Base-by-base conservation (phyloP, 2,329 filamentous ascomycete species). In the Calonectria hawksworthii region DNA sequence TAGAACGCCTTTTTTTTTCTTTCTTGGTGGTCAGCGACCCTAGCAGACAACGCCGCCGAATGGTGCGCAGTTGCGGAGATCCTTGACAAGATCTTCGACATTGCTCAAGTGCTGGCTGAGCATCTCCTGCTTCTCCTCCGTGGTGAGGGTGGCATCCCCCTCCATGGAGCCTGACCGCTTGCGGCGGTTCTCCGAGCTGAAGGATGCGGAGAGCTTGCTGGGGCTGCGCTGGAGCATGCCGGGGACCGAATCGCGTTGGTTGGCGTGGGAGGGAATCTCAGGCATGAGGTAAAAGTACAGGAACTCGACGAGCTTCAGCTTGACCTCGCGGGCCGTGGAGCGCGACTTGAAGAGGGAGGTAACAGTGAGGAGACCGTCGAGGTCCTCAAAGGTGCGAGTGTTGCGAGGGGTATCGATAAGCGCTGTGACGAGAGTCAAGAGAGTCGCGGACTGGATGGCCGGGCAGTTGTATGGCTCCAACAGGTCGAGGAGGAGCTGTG, bases 211-310 rank as follows among this genome's bases (percentile, higher is more conserved):
- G 18, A 94, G 86, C 85, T 94, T 95, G 84, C 91, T 94, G 1
- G 93, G 92, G 82, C 92, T 94, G 75, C 92, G 90, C 84, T 93
- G 92, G 75, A 93, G 85, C 81, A 93, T 88, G 30, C 85, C 87
- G 10, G 89, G 87, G 11, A 89, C 82, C 2, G 87, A 88, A 73
- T 86, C 85, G 65, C 85, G 86, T 66, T 84, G 83, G 26, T 85
- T 86, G 75, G 89, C 87, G 75, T 86, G 86, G 7, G 90, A 87
- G 56, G 90, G 93, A 0, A 91, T 92, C 86, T 99, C 97, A 66
- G 96, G 96, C 94, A 99, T 98, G 80, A 99, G 93, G 85, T 99
- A 99, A 86, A 99, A 99, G 88, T 99, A 99, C 67, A 99, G 88
- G 83, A 99, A 99, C 85, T 99, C 97, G 79, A 98, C 93, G n/a